Percentiles rank a stretch among this genome's conserved stretches.
phyloP scores from a whole-genome alignment of 805 yeast species.

The Wickerhamiella sergipiensis region DNA sequence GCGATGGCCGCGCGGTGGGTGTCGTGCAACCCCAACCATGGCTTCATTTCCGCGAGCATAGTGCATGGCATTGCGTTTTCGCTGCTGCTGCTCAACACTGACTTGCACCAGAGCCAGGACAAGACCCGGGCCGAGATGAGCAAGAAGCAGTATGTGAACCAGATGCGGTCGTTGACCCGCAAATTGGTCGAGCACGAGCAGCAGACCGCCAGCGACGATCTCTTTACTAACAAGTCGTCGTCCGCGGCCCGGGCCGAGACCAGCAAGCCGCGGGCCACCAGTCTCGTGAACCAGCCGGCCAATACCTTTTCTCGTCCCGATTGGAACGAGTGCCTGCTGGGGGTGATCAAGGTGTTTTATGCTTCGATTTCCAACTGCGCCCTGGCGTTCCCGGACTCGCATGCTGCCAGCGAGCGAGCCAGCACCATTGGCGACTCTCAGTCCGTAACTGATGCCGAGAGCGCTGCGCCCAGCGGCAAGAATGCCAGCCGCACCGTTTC shows the following conservation, averaged over 20 bases:
- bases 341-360: conserved; percentile 5
- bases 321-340: conserved; percentile 6
- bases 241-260: conserved; percentile 4
- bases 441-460: not conserved
- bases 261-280: conserved; percentile 8
- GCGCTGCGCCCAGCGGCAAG: not conserved
- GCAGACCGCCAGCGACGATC: not conserved
- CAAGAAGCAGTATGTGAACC: conserved; percentile 33
- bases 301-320: conserved; percentile 4
- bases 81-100: conserved; percentile 60
- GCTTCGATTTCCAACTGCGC: conserved; percentile 4
- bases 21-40: conserved; percentile 32
- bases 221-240: not conserved
- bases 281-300: conserved; percentile 10
- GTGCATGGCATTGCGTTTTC: conserved; percentile 64
- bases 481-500: not conserved
- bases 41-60: conserved; percentile 38
- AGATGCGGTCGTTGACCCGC: not conserved
- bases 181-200: not conserved
- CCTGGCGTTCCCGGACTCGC: conserved; percentile 6
- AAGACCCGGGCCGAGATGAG: conserved; percentile 21
- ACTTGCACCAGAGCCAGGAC: conserved; percentile 45
- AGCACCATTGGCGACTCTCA: not conserved
- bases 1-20: conserved; percentile 55
- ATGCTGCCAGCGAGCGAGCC: conserved; percentile 2